Base-by-base conservation (phyloP, 495 filamentous ascomycete genomes). In the Neurospora sp. region DNA sequence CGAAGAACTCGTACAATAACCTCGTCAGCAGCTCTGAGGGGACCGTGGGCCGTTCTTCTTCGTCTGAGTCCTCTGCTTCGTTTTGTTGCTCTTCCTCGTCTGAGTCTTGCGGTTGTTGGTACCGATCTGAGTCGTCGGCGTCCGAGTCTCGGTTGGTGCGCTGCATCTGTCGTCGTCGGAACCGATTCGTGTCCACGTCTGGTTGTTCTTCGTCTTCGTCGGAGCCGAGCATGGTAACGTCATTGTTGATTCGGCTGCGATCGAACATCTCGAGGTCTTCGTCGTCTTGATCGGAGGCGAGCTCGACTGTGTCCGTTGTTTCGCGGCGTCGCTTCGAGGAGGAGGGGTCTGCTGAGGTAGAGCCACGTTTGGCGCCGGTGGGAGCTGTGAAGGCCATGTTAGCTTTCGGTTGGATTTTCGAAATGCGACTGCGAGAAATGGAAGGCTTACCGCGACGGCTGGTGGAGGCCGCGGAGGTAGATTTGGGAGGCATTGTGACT, bases 1-100 rank as follows among this genome's bases (percentile, higher is more conserved):
- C 85, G 77, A 97, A 97, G 80, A 91, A 89, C 72, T 94, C 88
- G 77, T 97, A 91, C 39, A 98, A 82, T 1, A 98, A 78, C 61
- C 86, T 85, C 5, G 90, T 91, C 16, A 99, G 81, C 27, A 99
- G 84, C 68, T 91, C 89, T 2, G 87, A 83, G 9, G 94, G 93
- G 20, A 99, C 91, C 1, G 85, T 83, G 70, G 78, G 81, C 42
- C 77, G 72, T 16, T 72, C 71, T 40, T 82, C 81, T 2, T 76
- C 80, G 9, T 83, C 80, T 3, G 80, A 77, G 27, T 77, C 79
- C 0, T 76, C 74, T 39, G 22, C 39, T 2, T 77, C 76, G 6
- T 73, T 72, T 5, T 72, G 71, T 6, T 75, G 77, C 5, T 72
- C 71, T 11, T 39, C 70, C 2, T 73, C 76, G 16, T 79, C 78